Evolutionary conservation across 2,329 filamentous ascomycete genomes (phyloP), one percentile per base, ranked within the genome.

Genomic region (Chaetomium sp.): DNA sequence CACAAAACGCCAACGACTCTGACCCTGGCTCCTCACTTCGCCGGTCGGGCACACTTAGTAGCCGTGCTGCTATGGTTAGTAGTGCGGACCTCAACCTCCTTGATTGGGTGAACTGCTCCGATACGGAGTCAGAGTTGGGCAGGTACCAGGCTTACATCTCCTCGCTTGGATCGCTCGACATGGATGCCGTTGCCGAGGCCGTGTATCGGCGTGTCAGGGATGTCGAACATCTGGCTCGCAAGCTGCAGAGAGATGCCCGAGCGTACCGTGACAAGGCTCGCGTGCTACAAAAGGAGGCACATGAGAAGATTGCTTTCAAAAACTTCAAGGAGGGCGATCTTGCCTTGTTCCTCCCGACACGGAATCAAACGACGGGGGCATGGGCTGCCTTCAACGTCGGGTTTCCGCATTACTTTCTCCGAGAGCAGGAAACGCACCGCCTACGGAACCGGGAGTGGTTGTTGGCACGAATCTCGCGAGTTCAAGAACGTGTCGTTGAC

Each of bases 371-470:
- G 40, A 94, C 91, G 4, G 88, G 92, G 12, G 92, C 94, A 0
- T 99, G 94, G 94, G 94, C 94, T 5, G 94, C 94, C 0, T 99
- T 99, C 79, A 99, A 99, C 66, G 89, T 99, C 36, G 92, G 91
- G 1, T 95, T 92, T 58, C 94, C 94, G 7, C 94, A 99, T 70
- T 97, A 94, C 74, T 99, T 99, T 74, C 79, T 99, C 2, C 88
- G 91, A 38, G 94, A 99, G 70, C 88, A 95, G 69, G 92, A 97
- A 64, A 80, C 80, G 1, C 95, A 99, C 71, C 86, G 89, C 58
- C 76, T 99, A 5, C 84, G 86, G 35, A 86, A 85, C 48, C 82
- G 92, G 38, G 94, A 99, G 68, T 99, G 94, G 91, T 83, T 99
- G n/a, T 86, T 99, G 6, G 94, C 94, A 7, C 86, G 94, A 12